These are phyloP conservation scores for Helenozyma baotianmanensis DNA, from an alignment of 805 yeast species.

Conservation along the genomic window DNA sequence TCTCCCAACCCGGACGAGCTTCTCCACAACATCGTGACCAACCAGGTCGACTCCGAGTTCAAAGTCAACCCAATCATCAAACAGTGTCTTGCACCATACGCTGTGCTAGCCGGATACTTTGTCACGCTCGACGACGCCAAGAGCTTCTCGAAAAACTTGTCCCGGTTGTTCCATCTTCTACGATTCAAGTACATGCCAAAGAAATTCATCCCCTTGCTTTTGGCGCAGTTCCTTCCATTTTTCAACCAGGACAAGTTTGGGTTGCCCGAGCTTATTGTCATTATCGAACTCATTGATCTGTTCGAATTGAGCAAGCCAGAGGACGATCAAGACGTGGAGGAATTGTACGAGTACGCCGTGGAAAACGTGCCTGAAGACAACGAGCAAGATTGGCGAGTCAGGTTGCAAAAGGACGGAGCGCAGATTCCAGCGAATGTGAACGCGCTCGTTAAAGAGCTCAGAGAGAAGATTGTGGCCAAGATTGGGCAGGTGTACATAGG, in stretches of 20 bases:
- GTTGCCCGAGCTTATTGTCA: conserved; percentile 16
- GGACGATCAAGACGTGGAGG: conserved; percentile 23
- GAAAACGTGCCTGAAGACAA: conserved; percentile 16
- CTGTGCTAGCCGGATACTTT: conserved; percentile 52
- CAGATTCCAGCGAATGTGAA: conserved; percentile 23
- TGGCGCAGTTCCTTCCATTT: conserved; percentile 46
- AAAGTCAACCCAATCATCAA: conserved; percentile 53
- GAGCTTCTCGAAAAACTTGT: conserved; percentile 21
- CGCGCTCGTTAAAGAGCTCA: conserved; percentile 21
- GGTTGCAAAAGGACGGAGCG: conserved; percentile 13
- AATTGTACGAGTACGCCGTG: conserved; percentile 28
- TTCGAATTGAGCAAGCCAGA: conserved; percentile 22
- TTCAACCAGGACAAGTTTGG: conserved; percentile 17
- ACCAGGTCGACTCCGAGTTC: conserved; percentile 28
- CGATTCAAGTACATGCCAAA: conserved; percentile 42
- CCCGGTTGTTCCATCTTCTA: conserved; percentile 47
- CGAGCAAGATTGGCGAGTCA: conserved; percentile 35
- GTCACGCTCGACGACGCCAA: conserved; percentile 17
- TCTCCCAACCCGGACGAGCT: conserved; percentile 53
- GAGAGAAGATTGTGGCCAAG: conserved; percentile 30
- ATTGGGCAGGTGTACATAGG: conserved; percentile 34
- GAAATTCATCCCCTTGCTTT: conserved; percentile 44
- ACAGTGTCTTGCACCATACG: conserved; percentile 71
- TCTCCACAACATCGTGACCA: conserved; percentile 44
- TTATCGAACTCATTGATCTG: conserved; percentile 35